A percentile compares a stretch with the other conserved stretches of the same genome.
phyloP scores from a whole-genome alignment of 306 rosid genomes.

The Castanea crenata region DNA sequence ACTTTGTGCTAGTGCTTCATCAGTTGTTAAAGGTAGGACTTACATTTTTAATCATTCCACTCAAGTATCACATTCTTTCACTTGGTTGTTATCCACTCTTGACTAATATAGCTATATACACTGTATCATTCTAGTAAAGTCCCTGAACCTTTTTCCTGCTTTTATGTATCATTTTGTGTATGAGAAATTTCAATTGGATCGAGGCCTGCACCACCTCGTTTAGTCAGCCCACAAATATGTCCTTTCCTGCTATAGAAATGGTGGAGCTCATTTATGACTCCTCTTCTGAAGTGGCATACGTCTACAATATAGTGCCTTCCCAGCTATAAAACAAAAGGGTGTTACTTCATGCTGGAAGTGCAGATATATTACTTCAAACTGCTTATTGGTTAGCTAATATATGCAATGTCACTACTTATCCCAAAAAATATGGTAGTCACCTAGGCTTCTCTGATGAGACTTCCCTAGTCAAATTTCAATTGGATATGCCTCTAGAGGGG shows the following conservation, averaged over 20 bases:
- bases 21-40: slow-evolving; percentile 65
- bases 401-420: no score
- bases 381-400: no score
- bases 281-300: slow-evolving; percentile 67
- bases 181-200: slow-evolving; percentile 43
- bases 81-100: background rate
- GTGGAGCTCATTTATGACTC: slow-evolving; percentile 92
- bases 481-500: no score
- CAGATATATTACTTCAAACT: background rate
- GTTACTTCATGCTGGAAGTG: background rate
- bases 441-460: no score
- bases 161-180: background rate
- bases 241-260: slow-evolving; percentile 66
- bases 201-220: slow-evolving; percentile 78
- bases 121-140: background rate
- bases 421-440: no score
- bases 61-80: background rate
- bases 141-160: background rate
- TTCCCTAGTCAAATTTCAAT: no score
- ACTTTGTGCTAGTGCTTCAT: slow-evolving; percentile 87
- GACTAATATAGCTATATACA: background rate
- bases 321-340: slow-evolving; percentile 39
- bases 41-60: background rate
- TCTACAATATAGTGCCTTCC: slow-evolving; percentile 85
- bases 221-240: slow-evolving; percentile 69